Evolutionary conservation across 2,329 filamentous ascomycete species (phyloP).

Genomic region (Teratosphaeriaceae sp.): DNA sequence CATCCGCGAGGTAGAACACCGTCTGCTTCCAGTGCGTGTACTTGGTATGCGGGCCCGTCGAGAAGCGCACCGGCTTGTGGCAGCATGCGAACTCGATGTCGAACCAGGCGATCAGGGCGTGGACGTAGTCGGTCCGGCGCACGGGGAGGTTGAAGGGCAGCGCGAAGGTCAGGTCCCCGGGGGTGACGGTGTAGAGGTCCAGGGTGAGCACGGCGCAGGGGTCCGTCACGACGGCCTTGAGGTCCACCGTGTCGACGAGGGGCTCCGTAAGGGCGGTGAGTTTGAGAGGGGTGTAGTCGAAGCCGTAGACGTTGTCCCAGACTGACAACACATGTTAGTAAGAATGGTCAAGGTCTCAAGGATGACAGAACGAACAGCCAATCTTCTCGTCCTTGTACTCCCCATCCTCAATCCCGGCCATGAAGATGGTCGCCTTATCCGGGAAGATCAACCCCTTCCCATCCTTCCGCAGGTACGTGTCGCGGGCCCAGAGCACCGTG

Average conservation of each 20-base stretch:
- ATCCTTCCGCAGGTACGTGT: constrained; percentile 79
- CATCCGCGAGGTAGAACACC: constrained; percentile 93
- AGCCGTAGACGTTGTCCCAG: constrained; percentile 99
- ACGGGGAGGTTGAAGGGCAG: constrained; percentile 68
- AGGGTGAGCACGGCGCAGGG: constrained; percentile 77
- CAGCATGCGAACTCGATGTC: constrained; percentile 98
- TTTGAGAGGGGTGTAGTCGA: constrained; percentile 93
- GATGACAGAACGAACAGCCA: constrained; percentile 79
- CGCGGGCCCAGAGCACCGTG: constrained; percentile 92
- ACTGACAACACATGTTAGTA: constrained; percentile 49
- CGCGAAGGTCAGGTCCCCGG: constrained; percentile 76
- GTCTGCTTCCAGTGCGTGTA: constrained; percentile 99
- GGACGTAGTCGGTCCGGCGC: constrained; percentile 88
- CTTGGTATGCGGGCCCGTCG: constrained; percentile 94
- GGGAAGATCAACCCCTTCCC: constrained; percentile 81
- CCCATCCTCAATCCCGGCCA: constrained; percentile 95
- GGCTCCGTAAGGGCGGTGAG: constrained; percentile 89
- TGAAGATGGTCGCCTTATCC: constrained; percentile 96
- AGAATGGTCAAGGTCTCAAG: constrained; percentile 3
- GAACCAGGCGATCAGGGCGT: constrained; percentile 97
- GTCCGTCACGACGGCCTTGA: constrained; percentile 95
- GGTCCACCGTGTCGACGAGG: constrained; percentile 93
- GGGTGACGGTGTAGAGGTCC: constrained; percentile 89
- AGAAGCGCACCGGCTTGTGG: constrained; percentile 97
- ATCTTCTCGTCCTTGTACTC: constrained; percentile 99